phyloP scores from a whole-genome alignment of 1,139 yeast species.

The Lodderomyces beijingensis region DNA sequence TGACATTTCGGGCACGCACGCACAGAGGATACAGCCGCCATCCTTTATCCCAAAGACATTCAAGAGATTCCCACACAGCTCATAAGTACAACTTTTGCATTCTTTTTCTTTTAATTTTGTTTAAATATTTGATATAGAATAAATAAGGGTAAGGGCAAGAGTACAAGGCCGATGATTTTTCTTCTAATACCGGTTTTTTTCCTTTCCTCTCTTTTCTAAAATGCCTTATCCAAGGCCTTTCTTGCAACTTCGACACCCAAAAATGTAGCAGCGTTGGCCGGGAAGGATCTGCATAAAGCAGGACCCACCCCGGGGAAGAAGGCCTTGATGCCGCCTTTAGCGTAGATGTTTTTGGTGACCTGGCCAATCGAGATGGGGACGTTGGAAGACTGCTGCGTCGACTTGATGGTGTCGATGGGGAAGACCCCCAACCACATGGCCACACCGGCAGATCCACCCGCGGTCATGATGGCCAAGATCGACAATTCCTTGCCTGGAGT shows the following conservation, averaged over 20 bases:
- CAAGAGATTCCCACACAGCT: no score
- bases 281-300: constrained; percentile 90
- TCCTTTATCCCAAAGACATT: no score
- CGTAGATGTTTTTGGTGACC: constrained; percentile 61
- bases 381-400: constrained; percentile 70
- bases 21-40: no score
- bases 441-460: constrained; percentile 95
- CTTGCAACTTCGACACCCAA: constrained; percentile 91
- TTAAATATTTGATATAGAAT: no score
- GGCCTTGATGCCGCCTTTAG: constrained; percentile 78
- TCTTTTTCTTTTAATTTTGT: no score
- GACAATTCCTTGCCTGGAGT: constrained; percentile 55
- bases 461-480: constrained; percentile 71
- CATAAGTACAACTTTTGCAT: no score
- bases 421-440: constrained; percentile 96
- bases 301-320: constrained; percentile 99
- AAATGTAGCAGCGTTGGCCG: constrained; percentile 97
- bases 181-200: no score
- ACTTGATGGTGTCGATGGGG: constrained; percentile 95
- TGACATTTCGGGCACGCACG: no score
- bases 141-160: no score
- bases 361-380: constrained; percentile 55
- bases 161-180: no score
- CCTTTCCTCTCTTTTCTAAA: constrained; percentile 1
- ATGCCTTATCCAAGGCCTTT: constrained; percentile 49